These are phyloP conservation scores for Pseudisothecium myosuroides DNA, from an alignment of 225 moss, liverwort and hornwort species.

Conservation along the genomic window DNA sequence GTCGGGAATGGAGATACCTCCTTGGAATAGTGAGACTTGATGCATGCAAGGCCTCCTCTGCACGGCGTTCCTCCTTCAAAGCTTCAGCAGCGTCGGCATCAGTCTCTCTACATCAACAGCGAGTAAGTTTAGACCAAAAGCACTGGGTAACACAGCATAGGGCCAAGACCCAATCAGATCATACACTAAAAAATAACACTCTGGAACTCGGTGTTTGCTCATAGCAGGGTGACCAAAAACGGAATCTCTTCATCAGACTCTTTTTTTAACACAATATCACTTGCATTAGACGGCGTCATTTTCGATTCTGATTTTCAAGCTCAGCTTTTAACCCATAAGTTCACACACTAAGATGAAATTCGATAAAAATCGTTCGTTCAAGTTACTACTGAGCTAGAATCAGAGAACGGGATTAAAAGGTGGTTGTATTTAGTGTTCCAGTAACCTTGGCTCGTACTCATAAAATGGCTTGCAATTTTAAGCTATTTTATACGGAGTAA, in stretches of 20 bases:
- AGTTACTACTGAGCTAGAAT: neutral
- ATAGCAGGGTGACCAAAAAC: neutral
- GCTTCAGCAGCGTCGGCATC: conserved; percentile 40
- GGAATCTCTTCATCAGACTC: neutral
- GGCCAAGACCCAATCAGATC: neutral
- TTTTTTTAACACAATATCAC: neutral
- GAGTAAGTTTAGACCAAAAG: neutral
- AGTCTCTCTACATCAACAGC: conserved; percentile 36
- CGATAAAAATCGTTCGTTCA: neutral
- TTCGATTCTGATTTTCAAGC: neutral
- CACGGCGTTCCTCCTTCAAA: conserved; percentile 47
- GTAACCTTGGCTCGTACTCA: neutral
- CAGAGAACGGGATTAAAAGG: neutral
- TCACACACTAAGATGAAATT: neutral
- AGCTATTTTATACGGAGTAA: no score
- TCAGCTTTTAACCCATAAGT: no score
- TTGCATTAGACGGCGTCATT: neutral
- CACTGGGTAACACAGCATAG: neutral
- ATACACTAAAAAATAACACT: neutral
- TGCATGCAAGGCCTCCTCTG: conserved; percentile 67
- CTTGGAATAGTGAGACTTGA: conserved; percentile 82
- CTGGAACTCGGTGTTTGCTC: neutral
- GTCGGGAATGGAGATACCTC: conserved; percentile 26
- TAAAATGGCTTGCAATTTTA: neutral
- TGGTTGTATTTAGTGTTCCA: neutral